Evolutionary conservation across 768 basidiomycete genomes (phyloP).

Genomic region (Boletus barrowsii): DNA sequence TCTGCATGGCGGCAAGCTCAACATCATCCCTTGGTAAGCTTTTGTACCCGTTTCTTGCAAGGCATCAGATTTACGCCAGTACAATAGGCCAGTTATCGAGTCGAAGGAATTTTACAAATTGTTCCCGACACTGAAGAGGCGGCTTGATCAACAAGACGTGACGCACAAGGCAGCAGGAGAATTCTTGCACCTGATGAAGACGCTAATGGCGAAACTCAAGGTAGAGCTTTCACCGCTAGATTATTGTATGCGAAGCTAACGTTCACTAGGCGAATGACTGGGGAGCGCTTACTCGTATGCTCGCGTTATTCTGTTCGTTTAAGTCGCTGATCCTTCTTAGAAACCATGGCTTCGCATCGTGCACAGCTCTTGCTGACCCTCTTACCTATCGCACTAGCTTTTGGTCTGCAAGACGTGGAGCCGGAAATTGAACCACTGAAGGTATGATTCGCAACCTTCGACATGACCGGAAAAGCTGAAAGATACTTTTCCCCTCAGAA

Average conservation of each 20-base stretch:
- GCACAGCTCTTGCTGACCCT: slow-evolving; percentile 39
- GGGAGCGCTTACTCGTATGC: slow-evolving; percentile 57
- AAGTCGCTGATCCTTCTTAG: slow-evolving; percentile 20
- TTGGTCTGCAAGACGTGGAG: slow-evolving; percentile 45
- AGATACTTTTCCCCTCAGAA: slow-evolving; percentile 36
- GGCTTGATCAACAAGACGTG: slow-evolving; percentile 44
- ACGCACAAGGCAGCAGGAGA: slow-evolving; percentile 51
- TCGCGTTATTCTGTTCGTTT: background rate
- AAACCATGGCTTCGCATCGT: slow-evolving; percentile 47
- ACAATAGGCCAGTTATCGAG: slow-evolving; percentile 52
- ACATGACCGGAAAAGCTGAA: background rate
- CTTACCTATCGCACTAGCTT: slow-evolving; percentile 46
- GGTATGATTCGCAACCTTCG: slow-evolving; percentile 28
- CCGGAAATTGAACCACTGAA: slow-evolving; percentile 48
- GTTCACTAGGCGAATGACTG: slow-evolving; percentile 53
- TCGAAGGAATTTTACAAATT: slow-evolving; percentile 55
- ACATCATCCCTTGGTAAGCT: slow-evolving; percentile 54
- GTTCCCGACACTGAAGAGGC: slow-evolving; percentile 44
- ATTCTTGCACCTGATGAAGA: slow-evolving; percentile 56
- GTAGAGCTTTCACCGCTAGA: slow-evolving; percentile 26
- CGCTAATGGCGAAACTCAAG: slow-evolving; percentile 65
- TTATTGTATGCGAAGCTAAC: background rate
- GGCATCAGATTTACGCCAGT: background rate
- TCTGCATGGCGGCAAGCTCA: slow-evolving; percentile 50
- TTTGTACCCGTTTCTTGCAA: background rate